Conservation (phyloP, 345 rosid genomes). For the Citrus glauca region DNA sequence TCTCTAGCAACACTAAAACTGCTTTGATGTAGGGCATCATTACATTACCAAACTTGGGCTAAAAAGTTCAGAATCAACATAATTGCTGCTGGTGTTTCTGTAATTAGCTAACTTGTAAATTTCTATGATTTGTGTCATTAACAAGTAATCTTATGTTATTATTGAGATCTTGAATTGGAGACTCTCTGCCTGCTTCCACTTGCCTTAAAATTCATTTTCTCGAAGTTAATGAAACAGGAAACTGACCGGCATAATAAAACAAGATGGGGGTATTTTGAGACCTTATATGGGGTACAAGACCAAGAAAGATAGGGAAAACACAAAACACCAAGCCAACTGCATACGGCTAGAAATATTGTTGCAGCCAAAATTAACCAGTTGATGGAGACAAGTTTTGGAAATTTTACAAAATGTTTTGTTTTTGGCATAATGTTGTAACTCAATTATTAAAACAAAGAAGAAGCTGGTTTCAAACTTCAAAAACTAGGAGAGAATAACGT, state of each 20-base stretch:
- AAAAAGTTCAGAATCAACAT: background rate
- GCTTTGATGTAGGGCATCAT: constrained; percentile 1
- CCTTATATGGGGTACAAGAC: background rate
- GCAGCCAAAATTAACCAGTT: background rate
- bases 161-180: background rate
- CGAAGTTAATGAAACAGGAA: background rate
- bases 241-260: background rate
- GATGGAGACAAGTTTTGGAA: background rate
- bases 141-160: background rate
- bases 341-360: background rate
- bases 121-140: constrained; percentile 8
- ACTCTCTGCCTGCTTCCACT: background rate
- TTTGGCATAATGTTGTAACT: background rate
- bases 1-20: background rate
- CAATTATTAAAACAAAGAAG: constrained; percentile 2
- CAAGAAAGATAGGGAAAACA: constrained; percentile 10
- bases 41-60: background rate
- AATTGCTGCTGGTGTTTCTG: background rate
- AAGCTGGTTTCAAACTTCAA: constrained; percentile 1
- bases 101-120: background rate
- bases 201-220: background rate
- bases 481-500: background rate
- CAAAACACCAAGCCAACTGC: constrained; percentile 7
- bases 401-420: background rate
- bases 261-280: background rate